These are phyloP conservation scores for Ceratocystis huliohia DNA, from an alignment of 2,329 filamentous ascomycete genomes.

Conservation along the genomic window DNA sequence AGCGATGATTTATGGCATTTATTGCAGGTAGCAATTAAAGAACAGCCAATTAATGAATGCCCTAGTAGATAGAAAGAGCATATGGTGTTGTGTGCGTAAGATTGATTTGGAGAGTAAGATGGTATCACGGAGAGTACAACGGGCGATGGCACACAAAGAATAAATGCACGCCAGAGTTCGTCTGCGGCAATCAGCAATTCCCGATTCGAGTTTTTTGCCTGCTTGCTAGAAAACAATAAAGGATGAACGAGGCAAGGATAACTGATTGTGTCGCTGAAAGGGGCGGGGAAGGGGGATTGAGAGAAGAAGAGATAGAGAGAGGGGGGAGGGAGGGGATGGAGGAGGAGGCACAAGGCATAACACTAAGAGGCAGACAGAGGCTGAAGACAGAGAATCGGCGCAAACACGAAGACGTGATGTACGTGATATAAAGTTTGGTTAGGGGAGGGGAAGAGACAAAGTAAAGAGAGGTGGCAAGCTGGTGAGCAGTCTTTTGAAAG, in stretches of 20 bases:
- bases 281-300: constrained; percentile 4
- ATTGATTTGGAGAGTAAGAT: too few species aligned
- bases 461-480: neutral
- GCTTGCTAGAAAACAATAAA: neutral
- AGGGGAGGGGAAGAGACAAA: neutral
- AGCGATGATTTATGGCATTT: constrained; percentile 1
- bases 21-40: neutral
- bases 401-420: neutral
- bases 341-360: neutral
- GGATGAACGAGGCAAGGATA: neutral
- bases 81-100: neutral
- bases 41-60: neutral
- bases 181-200: neutral
- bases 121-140: neutral
- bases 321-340: too few species aligned
- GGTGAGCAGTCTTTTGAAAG: neutral
- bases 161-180: neutral
- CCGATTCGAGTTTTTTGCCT: neutral
- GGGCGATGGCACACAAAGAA: neutral
- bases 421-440: neutral
- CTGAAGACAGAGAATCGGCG: neutral
- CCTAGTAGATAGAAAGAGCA: neutral
- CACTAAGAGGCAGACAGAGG: neutral
- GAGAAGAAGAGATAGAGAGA: too few species aligned
- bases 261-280: neutral